phyloP scores from a whole-genome alignment of 2,329 filamentous ascomycete genomes.

The Beauveria varroae region DNA sequence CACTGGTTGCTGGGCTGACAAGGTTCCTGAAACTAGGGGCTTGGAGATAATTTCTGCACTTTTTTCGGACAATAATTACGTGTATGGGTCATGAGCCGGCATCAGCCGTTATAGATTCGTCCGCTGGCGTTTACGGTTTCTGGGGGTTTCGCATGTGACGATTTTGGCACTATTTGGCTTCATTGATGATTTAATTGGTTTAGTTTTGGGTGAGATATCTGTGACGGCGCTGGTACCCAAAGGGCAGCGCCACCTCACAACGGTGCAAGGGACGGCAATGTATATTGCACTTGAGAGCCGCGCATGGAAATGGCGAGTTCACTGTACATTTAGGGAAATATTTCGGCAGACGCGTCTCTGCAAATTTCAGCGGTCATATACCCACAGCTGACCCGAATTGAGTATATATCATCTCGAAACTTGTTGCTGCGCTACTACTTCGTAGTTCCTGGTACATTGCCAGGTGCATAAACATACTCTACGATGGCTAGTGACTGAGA shows the following conservation, averaged over 20 bases:
- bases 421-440: not conserved
- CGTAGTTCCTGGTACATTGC: too few species aligned
- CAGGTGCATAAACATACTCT: not conserved
- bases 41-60: not conserved
- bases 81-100: not conserved
- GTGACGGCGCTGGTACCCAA: constrained; percentile 10
- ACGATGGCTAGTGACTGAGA: not conserved
- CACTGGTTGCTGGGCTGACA: not conserved
- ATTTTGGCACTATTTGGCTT: not conserved
- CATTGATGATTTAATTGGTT: not conserved
- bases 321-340: constrained; percentile 10
- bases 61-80: not conserved
- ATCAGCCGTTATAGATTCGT: constrained; percentile 2
- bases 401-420: not conserved
- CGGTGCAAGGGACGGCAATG: not conserved
- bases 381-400: constrained; percentile 5
- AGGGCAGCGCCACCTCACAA: constrained; percentile 4
- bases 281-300: constrained; percentile 5
- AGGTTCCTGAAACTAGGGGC: not conserved
- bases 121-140: constrained; percentile 4
- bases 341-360: not conserved
- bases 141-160: not conserved
- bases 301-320: not conserved
- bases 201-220: not conserved
- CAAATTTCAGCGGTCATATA: constrained; percentile 8